Evolutionary conservation across 306 rosid genomes (phyloP), one percentile per base, ranked within the genome.

Genomic region (Quercus suber): DNA sequence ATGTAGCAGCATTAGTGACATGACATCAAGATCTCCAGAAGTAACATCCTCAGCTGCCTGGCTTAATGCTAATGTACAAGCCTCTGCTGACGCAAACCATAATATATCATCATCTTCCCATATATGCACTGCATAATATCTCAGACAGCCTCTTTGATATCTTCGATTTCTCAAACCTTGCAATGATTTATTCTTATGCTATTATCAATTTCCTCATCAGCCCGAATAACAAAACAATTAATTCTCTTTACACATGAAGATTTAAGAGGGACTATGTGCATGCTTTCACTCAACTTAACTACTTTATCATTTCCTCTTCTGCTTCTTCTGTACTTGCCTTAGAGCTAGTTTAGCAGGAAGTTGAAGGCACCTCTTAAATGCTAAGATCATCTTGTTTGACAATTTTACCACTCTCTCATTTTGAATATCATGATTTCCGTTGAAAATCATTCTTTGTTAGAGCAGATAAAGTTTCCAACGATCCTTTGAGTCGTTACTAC

Each of bases 201-300:
- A 45, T 81, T 12, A 78, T 81, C 78, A 55, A 25, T 81, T 73
- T 78, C 83, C 81, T 88, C 87, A 69, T 94, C 97, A 23, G 94
- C 94, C 97, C 94, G 86, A 31, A 94, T 94, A 92, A 94, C 94
- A 75, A 90, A 84, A 78, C 90, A 90, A 60, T 45, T 64, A 51
- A 81, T 79, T 82, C 87, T 94, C 82, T 89, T 94, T 55, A 35
- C 20, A 61, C 85, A 84, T 0, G 77, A 74, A 55, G 82, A 75
- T 81, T 90, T 94, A 64, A 94, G 94, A 74, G 97, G 87, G 60
- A 97, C 81, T 79, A 84, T 88, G 60, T 81, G 81, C 71, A 59
- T 74, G 71, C 74, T 67, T 71, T 55, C 78, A 69, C 52, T 59
- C 41, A 72, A 88, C 52, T 59, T 27, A 69, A 87, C 85, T 53